A percentile compares a stretch with the other conserved stretches of the same genome.
These are phyloP conservation scores for Eruca vesicaria DNA, from an alignment of 441 rosid species.

Conservation along the genomic window DNA sequence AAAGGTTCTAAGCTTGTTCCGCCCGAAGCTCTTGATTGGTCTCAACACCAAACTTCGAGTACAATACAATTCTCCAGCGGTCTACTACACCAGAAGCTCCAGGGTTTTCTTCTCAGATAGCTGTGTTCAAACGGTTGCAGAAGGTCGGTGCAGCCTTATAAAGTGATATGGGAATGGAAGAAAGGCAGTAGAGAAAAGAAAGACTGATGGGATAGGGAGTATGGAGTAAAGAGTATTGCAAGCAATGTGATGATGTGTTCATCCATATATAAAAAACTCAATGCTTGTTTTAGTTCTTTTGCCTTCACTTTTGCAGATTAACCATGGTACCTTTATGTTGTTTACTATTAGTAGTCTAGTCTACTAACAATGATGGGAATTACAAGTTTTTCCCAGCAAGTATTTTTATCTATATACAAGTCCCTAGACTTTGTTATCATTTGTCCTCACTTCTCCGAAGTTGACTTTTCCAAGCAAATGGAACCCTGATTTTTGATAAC, in stretches of 20 bases:
- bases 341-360: neutral
- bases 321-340: neutral
- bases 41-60: constrained; percentile 94
- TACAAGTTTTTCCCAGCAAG: neutral
- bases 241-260: neutral
- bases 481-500: neutral
- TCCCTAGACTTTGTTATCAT: neutral
- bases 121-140: constrained; percentile 52
- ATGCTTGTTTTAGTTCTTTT: constrained; percentile 12
- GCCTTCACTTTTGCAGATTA: neutral
- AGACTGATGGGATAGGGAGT: constrained; percentile 1
- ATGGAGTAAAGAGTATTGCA: neutral
- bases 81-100: constrained; percentile 53
- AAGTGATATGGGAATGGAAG: constrained; percentile 77
- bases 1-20: constrained; percentile 57
- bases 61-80: constrained; percentile 78
- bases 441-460: neutral
- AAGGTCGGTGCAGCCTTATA: constrained; percentile 36
- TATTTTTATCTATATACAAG: constrained; percentile 1
- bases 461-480: too few relatives aligned
- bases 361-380: neutral
- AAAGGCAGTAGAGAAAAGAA: constrained; percentile 9
- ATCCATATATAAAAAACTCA: constrained; percentile 4
- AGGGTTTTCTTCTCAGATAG: constrained; percentile 94
- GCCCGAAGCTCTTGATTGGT: constrained; percentile 71